A percentile compares a stretch with the other conserved stretches of the same genome.
phyloP scores from a whole-genome alignment of 2,329 filamentous ascomycete genomes.

The Colletotrichum musicola region DNA sequence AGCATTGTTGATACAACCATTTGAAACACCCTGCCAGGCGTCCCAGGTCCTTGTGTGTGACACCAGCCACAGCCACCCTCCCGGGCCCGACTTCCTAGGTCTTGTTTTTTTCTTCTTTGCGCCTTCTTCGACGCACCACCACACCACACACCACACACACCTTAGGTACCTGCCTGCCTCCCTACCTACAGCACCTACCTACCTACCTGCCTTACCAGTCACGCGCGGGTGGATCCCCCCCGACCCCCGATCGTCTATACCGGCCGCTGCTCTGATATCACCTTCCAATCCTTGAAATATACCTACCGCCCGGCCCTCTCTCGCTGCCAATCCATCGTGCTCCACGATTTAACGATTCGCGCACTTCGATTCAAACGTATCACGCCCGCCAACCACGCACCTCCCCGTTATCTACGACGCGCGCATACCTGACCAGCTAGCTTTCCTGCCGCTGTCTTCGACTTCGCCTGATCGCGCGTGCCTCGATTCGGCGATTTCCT shows the following conservation, averaged over 20 bases:
- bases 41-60: slow-evolving; percentile 38
- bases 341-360: slow-evolving; percentile 25
- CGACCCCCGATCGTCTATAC: slow-evolving; percentile 29
- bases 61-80: slow-evolving; percentile 36
- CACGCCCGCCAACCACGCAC: neutral
- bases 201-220: slow-evolving; percentile 19
- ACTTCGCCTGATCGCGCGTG: slow-evolving; percentile 11
- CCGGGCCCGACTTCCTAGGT: slow-evolving; percentile 23
- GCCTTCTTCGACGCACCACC: slow-evolving; percentile 6
- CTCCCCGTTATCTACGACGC: neutral
- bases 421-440: slow-evolving; percentile 1
- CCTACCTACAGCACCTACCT: too few relatives aligned
- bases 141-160: neutral
- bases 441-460: neutral
- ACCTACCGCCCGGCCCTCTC: slow-evolving; percentile 29
- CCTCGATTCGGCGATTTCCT: slow-evolving; percentile 15
- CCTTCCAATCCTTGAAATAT: slow-evolving; percentile 28
- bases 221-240: slow-evolving; percentile 34
- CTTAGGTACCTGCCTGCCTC: neutral
- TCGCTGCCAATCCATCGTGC: slow-evolving; percentile 8
- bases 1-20: slow-evolving; percentile 46
- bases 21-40: slow-evolving; percentile 43
- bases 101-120: slow-evolving; percentile 15
- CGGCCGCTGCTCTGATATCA: slow-evolving; percentile 32
- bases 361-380: slow-evolving; percentile 20